Evolutionary conservation across 225 moss, liverwort and hornwort genomes (phyloP).

Genomic region (Physcomitrellopsis africana): DNA sequence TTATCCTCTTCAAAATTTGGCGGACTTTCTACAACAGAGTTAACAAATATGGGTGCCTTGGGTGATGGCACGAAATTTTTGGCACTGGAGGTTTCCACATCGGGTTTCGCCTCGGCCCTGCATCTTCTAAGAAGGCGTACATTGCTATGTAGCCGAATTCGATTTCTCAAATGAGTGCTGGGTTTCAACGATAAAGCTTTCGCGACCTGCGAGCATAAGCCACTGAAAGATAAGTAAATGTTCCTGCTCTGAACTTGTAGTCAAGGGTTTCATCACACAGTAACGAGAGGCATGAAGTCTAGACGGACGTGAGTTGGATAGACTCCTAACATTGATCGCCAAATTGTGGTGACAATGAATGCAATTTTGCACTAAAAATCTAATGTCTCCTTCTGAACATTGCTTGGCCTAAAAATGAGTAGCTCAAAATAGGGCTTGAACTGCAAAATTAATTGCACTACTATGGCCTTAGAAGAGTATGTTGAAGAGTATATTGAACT

Average conservation of each 20-base stretch:
- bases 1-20: constrained; percentile 23
- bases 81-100: constrained; percentile 26
- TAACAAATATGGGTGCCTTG: constrained; percentile 26
- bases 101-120: constrained; percentile 44
- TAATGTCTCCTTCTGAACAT: not conserved
- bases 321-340: not conserved
- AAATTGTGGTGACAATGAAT: not conserved
- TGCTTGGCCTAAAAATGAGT: not conserved
- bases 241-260: not conserved
- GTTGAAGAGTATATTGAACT: not conserved
- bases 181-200: constrained; percentile 27
- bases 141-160: constrained; percentile 10
- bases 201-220: constrained; percentile 24
- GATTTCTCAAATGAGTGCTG: constrained; percentile 23
- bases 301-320: not conserved
- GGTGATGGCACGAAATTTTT: constrained; percentile 23
- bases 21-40: constrained; percentile 35
- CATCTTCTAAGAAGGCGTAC: constrained; percentile 34
- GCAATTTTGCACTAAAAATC: not conserved
- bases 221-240: not conserved
- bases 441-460: not conserved
- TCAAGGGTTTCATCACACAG: not conserved
- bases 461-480: not conserved
- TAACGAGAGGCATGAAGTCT: not conserved
- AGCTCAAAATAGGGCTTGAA: not conserved